phyloP scores from a whole-genome alignment of 106 monocot genomes.

The Cymbidium sinense region DNA sequence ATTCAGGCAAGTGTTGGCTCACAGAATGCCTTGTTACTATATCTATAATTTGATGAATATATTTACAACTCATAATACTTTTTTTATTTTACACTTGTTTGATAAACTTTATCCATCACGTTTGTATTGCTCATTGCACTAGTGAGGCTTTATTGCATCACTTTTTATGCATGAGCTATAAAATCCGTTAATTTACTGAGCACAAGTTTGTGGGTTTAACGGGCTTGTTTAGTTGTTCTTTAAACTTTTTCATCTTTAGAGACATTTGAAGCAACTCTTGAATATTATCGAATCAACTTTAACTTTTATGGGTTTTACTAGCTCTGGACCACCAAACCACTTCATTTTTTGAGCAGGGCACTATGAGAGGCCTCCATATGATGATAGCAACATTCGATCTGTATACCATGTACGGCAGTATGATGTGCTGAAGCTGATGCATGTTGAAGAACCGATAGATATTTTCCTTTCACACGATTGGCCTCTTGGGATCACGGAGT shows the following conservation, averaged over 20 bases:
- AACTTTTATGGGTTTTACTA: neutral
- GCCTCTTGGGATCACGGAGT: conserved; percentile 93
- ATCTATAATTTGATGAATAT: neutral
- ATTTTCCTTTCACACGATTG: conserved; percentile 99
- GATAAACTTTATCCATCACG: neutral
- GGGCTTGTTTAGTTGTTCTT: neutral
- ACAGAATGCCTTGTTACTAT: neutral
- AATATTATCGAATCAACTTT: neutral
- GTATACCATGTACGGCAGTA: conserved; percentile 91
- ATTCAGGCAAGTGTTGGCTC: conserved; percentile 45
- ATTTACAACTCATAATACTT: neutral
- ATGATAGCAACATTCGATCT: conserved; percentile 68
- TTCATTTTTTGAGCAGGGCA: conserved; percentile 48
- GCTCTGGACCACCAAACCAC: neutral
- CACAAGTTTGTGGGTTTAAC: neutral
- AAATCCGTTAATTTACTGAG: neutral
- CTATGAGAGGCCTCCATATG: conserved; percentile 85
- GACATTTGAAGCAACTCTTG: neutral
- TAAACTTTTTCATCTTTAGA: conserved; percentile 4
- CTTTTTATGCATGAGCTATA: neutral
- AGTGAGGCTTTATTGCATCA: neutral
- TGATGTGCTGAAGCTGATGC: conserved; percentile 93
- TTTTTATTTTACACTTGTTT: neutral
- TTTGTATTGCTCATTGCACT: neutral
- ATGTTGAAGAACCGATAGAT: conserved; percentile 82